phyloP scores from a whole-genome alignment of 495 filamentous ascomycete species.

The Neurospora sp. region DNA sequence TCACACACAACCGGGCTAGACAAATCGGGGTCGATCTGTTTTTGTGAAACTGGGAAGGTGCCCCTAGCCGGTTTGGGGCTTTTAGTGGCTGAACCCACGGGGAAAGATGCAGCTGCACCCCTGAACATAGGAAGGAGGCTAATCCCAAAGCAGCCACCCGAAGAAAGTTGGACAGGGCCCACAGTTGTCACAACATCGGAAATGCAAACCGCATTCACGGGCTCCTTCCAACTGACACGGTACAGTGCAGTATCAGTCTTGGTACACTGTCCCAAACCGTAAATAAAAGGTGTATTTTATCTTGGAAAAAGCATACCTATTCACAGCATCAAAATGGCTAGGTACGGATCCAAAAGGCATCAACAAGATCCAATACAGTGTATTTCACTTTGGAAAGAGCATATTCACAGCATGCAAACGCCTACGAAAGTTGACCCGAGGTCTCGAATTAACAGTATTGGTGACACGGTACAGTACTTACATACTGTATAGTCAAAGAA shows the following conservation, averaged over 20 bases:
- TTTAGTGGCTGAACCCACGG: slow-evolving; percentile 1
- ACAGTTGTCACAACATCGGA: background rate
- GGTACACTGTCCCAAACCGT: background rate
- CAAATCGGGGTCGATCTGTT: background rate
- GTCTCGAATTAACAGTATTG: background rate
- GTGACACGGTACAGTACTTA: background rate
- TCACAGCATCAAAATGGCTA: background rate
- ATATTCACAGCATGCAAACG: too few species aligned
- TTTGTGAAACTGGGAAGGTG: slow-evolving; percentile 8
- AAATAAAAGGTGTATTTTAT: background rate
- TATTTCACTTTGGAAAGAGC: too few species aligned
- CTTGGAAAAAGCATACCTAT: background rate
- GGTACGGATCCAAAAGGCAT: background rate
- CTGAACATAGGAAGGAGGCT: background rate
- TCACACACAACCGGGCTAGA: background rate
- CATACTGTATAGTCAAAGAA: background rate
- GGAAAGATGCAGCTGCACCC: background rate
- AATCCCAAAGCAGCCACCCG: background rate
- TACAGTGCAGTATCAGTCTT: background rate
- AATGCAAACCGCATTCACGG: background rate
- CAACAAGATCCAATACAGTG: too few species aligned
- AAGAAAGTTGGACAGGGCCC: background rate
- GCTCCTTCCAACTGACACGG: background rate
- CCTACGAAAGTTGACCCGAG: too few species aligned
- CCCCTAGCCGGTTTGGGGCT: background rate